Evolutionary conservation across 2,329 filamentous ascomycete genomes (phyloP), one percentile per base, ranked within the genome.

Genomic region (Paecilomyces variotii): DNA sequence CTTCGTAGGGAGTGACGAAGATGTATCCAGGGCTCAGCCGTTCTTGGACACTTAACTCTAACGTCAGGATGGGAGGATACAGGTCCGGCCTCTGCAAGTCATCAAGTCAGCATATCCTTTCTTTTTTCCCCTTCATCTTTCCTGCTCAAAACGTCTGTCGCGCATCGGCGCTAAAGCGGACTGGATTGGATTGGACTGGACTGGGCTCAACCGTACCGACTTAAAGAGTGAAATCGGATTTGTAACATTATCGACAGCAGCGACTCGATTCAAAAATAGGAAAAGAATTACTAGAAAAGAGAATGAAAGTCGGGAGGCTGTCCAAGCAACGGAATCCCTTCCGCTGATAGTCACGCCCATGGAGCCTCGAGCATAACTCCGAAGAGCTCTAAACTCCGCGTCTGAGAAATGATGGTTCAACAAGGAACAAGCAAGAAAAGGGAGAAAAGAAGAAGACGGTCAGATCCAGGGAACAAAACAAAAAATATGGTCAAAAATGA

Each of bases 1-100:
- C 74, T 53, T 79, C 74, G 62, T 81, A 82, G 0, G 79, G 80
- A 2, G 77, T 76, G 52, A 81, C 68, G 61, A 82, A 81, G 52
- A 80, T 78, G 65, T 80, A 82, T 25, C 80, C 80, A 0, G 79
- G 78, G 11, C 71, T 72, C 53, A 75, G 65, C 55, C 70, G 72
- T 12, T 70, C 66, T 11, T 66, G 62, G 11, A 66, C 58, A 45
- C 66, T 65, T 14, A 61, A 59, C 55, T 70, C 70, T 45, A 74
- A 60, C 10, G 69, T 69, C 32, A 77, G 64, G 11, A 69, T 63
- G 0, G 73, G 74, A 6, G 75, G 68, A 25, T 66, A 70, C 10
- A 77, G 69, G 60, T 77, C 75, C 10, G 75, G 75, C 62, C 75
- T 67, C 72, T 76, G 14, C 45, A 54, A 26, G 14, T 45, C 25